These are phyloP conservation scores for Bruguiera parviflora DNA, from an alignment of 345 rosid species.

Conservation along the genomic window DNA sequence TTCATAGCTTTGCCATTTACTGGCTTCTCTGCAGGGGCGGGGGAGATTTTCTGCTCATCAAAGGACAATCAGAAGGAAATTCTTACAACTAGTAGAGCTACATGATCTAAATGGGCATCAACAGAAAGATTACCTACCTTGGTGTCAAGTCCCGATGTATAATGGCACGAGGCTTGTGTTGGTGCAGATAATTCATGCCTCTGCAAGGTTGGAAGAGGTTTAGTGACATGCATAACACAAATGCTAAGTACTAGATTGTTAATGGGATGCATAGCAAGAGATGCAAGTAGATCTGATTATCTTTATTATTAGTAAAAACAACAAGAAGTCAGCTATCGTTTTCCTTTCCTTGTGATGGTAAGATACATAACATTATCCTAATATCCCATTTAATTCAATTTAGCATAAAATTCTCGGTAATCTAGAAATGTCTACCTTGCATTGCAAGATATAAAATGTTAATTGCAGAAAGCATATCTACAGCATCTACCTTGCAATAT, in stretches of 20 bases:
- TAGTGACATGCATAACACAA: background rate
- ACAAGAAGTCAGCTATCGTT: background rate
- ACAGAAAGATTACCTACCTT: conserved; percentile 33
- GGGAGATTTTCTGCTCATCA: too few relatives aligned
- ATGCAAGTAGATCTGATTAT: background rate
- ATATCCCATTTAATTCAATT: background rate
- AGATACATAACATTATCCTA: background rate
- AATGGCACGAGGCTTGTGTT: conserved; percentile 57
- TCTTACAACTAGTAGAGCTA: background rate
- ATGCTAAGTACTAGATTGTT: background rate
- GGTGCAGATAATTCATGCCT: conserved; percentile 72
- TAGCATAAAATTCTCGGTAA: background rate
- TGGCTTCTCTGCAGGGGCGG: background rate
- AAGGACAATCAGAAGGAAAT: background rate
- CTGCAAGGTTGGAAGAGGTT: conserved; percentile 29
- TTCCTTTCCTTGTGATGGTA: background rate
- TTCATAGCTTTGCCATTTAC: background rate
- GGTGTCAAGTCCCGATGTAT: conserved; percentile 67
- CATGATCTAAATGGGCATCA: conserved; percentile 1
- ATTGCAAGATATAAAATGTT: background rate
- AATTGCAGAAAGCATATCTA: conserved; percentile 1
- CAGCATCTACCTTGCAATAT: conserved; percentile 55
- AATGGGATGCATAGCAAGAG: conserved; percentile 7
- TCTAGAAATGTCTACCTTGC: background rate
- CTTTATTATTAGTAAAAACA: background rate